A percentile compares a stretch with the other conserved stretches of the same genome.
phyloP scores from a whole-genome alignment of 495 filamentous ascomycete genomes.

The Hypomontagnella submonticulosa region DNA sequence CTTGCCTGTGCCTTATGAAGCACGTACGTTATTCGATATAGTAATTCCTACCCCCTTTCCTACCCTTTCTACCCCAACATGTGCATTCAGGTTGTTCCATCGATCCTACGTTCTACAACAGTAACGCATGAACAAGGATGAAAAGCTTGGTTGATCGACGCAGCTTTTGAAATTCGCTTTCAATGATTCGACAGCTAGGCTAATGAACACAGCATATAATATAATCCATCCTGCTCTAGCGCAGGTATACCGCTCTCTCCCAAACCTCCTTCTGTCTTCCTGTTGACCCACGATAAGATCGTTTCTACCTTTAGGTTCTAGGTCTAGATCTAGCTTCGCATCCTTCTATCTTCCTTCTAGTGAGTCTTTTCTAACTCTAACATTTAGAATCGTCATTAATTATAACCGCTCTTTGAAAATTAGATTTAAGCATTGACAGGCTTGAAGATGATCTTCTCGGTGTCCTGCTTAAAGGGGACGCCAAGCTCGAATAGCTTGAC shows the following conservation, averaged over 20 bases:
- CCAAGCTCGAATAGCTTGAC: conserved; percentile 92
- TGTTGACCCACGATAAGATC: conserved; percentile 17
- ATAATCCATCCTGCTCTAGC: conserved; percentile 13
- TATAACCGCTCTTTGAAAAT: conserved; percentile 4
- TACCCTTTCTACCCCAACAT: not conserved
- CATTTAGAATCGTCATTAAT: conserved; percentile 39
- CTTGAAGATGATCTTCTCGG: conserved; percentile 81
- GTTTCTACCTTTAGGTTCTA: conserved; percentile 31
- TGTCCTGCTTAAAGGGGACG: conserved; percentile 81
- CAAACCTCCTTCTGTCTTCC: conserved; percentile 4
- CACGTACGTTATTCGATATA: no score
- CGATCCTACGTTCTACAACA: not conserved
- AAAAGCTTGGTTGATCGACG: conserved; percentile 13
- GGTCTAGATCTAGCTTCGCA: conserved; percentile 36
- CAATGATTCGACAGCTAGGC: conserved; percentile 19
- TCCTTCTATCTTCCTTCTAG: conserved; percentile 24
- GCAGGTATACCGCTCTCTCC: conserved; percentile 13
- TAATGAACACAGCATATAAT: conserved; percentile 24
- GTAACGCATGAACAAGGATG: not conserved
- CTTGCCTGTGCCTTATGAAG: no score
- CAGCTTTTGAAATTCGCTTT: conserved; percentile 7
- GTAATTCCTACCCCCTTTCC: no score
- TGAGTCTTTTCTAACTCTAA: conserved; percentile 25
- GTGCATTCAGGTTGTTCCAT: not conserved
- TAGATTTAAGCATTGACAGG: conserved; percentile 53